Base-by-base conservation (phyloP, 1,284 basidiomycete species). In the Volvariella volvacea region DNA sequence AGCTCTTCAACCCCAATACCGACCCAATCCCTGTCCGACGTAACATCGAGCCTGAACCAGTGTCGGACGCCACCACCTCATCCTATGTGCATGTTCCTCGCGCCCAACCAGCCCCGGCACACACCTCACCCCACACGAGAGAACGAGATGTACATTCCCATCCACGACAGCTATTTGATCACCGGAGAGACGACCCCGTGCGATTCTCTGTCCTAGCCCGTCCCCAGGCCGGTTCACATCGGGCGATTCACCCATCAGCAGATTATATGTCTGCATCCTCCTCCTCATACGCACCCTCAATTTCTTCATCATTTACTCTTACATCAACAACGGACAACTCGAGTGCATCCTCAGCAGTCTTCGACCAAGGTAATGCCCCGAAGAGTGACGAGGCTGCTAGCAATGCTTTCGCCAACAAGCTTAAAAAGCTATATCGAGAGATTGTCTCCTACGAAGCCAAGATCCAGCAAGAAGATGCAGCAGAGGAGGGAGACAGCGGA, bases 161-260 rank as follows among this genome's bases (percentile, higher is more conserved):
- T 43, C 21, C 64, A 21, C 74, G 80, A 3, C 83, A 86, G 51
- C 73, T 94, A 0, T 93, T 92, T 48, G 89, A 93, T 58, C 85
- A 83, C 48, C 71, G 85, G 39, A 85, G 85, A 59, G 85, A 94
- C 59, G 87, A 94, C 59, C 88, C 91, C 0, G 78, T 92, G 36
- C 76, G 82, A 4, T 92, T 92, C 61, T 70, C 77, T 32, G 76
- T 80, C 14, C 73, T 80, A 41, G 64, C 75, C 1, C 75, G 76
- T 19, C 75, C 81, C 1, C 54, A 53, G 31, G 44, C 46, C 28
- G 45, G 54, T 2, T 45, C 56, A 25, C 50, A 65, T 39, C 54
- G 63, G 47, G 54, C 72, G 1, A 55, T 65, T 1, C 75, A 75
- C 4, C 68, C 72, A n/a, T 71, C 78, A 30, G 83, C 82, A 53